Base-by-base conservation (phyloP, 257 asterid species). In the Sherardia arvensis region DNA sequence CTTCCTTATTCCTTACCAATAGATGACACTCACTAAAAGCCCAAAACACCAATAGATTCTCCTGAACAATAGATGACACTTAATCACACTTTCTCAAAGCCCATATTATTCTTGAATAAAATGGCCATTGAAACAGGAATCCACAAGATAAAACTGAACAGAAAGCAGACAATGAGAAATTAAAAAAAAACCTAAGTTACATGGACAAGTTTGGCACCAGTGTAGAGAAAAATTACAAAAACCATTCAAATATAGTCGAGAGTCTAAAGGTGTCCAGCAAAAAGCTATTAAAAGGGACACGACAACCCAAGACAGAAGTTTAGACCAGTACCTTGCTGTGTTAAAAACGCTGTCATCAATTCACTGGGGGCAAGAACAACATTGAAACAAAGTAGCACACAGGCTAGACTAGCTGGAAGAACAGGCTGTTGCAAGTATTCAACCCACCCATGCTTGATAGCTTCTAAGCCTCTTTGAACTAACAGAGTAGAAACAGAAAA, bases 371-470 rank as follows among this genome's bases (percentile, higher is more conserved):
- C 87, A 64, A 89, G 97, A 72, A 87, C 92, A 40, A 80, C 88
- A 66, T 89, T 92, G 80, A 87, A 89, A 81, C 74, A 87, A 74
- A 92, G 93, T 55, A 89, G 71, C 71, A 92, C 97, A 85, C 79
- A 83, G 66, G 95, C 95, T 72, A 92, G 84, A 78, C 99, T 92
- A 53, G 96, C 99, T 6, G 97, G 96, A 64, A 92, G 92, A 85
- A 89, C 97, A 64, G 99, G 97, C 74, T 89, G 97, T 74, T 87
- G 83, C 64, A 85, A 76, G 82, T 92, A 92, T 78, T 89, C 99
- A 75, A 80, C 53, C 96, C 87, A 92, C 67, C 99, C 96, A 61
- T 84, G 87, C 86, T 85, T 85, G 66, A 87, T 81, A 67, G 95
- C 82, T 73, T 82, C 84, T 53, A 81, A 51, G 73, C 91, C 82